Evolutionary conservation across 164 flowering plant genomes (phyloP).

Genomic region (Amborella trichopoda): DNA sequence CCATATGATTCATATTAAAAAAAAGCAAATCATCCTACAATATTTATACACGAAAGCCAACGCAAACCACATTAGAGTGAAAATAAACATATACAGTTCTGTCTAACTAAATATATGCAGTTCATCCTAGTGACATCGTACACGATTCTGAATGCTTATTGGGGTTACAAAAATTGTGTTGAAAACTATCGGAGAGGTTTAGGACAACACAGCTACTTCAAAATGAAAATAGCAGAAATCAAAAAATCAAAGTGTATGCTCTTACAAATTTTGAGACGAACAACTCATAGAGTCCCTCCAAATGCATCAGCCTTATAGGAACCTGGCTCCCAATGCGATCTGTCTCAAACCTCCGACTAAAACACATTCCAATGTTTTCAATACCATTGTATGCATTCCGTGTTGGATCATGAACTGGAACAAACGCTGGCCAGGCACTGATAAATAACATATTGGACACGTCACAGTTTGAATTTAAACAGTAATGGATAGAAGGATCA

Average conservation of each 20-base stretch:
- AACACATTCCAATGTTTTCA: conserved; percentile 88
- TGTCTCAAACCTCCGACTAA: conserved; percentile 91
- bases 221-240: neutral
- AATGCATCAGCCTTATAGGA: conserved; percentile 88
- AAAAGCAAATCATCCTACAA: no score
- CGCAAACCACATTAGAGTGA: no score
- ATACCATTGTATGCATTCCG: conserved; percentile 88
- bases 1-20: conserved; percentile 3
- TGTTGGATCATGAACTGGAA: conserved; percentile 94
- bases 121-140: no score
- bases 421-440: conserved; percentile 97
- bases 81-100: no score
- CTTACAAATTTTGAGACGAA: conserved; percentile 95
- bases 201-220: neutral
- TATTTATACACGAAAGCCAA: no score
- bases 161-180: no score
- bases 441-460: no score
- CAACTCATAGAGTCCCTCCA: conserved; percentile 90
- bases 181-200: neutral
- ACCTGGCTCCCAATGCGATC: conserved; percentile 92
- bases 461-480: no score
- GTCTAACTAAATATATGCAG: no score
- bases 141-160: no score
- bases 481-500: no score
- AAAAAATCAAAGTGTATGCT: conserved; percentile 6